Conservation (phyloP, 2,329 filamentous ascomycete species). For the Phaeosphaeriaceae sp. region DNA sequence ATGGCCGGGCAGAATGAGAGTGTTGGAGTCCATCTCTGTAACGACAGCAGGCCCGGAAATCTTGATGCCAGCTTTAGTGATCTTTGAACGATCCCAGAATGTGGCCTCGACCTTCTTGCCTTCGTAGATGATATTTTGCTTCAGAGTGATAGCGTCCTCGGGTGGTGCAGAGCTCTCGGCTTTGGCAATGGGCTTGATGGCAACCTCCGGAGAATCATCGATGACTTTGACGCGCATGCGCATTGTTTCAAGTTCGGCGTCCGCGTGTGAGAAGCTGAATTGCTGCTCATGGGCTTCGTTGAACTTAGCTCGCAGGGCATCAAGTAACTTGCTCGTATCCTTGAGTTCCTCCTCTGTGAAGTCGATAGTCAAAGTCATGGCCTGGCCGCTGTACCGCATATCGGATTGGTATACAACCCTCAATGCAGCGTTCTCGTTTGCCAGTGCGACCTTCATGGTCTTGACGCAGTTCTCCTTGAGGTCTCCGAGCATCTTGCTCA, state of each 20-base stretch:
- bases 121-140: conserved; percentile 51
- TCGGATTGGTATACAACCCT: conserved; percentile 53
- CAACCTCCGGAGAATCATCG: conserved; percentile 53
- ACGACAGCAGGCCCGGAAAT: conserved; percentile 57
- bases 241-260: conserved; percentile 58
- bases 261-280: conserved; percentile 54
- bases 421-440: conserved; percentile 37
- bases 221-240: conserved; percentile 54
- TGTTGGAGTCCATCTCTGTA: conserved; percentile 61
- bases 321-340: conserved; percentile 37
- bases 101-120: conserved; percentile 51
- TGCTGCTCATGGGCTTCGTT: conserved; percentile 54
- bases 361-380: conserved; percentile 43
- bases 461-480: conserved; percentile 49
- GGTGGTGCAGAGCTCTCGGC: conserved; percentile 37
- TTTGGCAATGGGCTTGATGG: conserved; percentile 45
- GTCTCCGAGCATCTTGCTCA: conserved; percentile 39
- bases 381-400: conserved; percentile 58
- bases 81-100: conserved; percentile 54
- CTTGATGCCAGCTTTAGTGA: conserved; percentile 51
- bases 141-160: conserved; percentile 46
- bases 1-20: conserved; percentile 57
- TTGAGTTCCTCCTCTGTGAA: conserved; percentile 47
- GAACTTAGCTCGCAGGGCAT: conserved; percentile 49
- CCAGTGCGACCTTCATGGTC: conserved; percentile 50